These are phyloP conservation scores for Cladosporium sphaerospermum DNA, from an alignment of 2,329 filamentous ascomycete genomes.

Conservation along the genomic window DNA sequence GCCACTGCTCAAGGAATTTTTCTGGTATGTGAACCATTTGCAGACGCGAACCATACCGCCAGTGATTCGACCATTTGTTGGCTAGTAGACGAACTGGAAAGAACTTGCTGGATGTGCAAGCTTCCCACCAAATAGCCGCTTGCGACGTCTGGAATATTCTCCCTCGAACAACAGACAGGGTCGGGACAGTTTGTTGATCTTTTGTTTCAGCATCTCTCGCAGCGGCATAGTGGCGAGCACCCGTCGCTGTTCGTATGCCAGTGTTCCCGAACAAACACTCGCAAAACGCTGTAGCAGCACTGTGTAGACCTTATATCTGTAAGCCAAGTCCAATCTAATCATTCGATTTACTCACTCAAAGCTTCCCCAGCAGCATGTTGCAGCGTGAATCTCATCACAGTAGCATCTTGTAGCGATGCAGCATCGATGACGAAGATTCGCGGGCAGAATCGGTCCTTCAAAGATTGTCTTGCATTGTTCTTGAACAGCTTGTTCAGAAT, in stretches of 20 bases:
- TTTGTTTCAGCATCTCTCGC: not conserved
- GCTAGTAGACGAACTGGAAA: not conserved
- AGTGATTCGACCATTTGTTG: not conserved
- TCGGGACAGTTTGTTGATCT: not conserved
- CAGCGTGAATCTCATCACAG: conserved; percentile 1
- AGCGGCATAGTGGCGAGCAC: not conserved
- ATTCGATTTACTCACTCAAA: not conserved
- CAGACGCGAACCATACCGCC: not conserved
- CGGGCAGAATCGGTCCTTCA: not conserved
- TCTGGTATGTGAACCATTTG: not conserved
- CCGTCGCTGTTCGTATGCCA: not conserved
- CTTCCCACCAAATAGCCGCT: not conserved
- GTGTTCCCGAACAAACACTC: not conserved
- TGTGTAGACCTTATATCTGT: not conserved
- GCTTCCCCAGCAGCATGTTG: conserved; percentile 4
- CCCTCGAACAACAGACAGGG: not conserved
- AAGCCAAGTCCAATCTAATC: not conserved
- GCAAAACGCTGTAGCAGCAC: conserved; percentile 1
- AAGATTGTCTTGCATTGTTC: not conserved
- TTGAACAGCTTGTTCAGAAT: not conserved
- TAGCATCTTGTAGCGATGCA: not conserved
- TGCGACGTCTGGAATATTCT: not conserved
- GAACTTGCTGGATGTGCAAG: not conserved
- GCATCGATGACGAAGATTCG: not conserved
- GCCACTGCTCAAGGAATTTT: not conserved